Percentiles rank a stretch among this genome's conserved stretches.
phyloP scores from a whole-genome alignment of 2,329 filamentous ascomycete genomes.

The Apiospora hydei region DNA sequence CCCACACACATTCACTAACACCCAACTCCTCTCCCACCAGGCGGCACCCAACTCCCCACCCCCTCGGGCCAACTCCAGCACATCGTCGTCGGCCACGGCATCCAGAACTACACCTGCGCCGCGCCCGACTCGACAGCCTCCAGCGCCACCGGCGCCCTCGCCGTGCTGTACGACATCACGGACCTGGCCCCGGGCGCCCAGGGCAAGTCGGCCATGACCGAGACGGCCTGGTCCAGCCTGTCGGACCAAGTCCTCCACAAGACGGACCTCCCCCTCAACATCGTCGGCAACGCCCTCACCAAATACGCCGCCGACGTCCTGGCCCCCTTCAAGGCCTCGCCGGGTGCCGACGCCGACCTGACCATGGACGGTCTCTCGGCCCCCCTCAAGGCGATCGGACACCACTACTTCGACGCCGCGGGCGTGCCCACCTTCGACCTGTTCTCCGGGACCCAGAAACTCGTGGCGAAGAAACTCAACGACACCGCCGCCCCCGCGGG shows the following conservation, averaged over 20 bases:
- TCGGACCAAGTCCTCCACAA: constrained; percentile 49
- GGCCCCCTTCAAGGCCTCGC: constrained; percentile 49
- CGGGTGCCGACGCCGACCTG: constrained; percentile 45
- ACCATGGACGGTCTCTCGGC: constrained; percentile 41
- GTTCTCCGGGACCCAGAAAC: constrained; percentile 48
- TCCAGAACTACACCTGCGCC: constrained; percentile 73
- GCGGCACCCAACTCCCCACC: constrained; percentile 16
- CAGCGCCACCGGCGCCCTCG: constrained; percentile 60
- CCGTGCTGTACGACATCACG: constrained; percentile 66
- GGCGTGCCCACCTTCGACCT: constrained; percentile 68
- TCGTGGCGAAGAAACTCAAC: constrained; percentile 56
- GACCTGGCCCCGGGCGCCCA: constrained; percentile 60
- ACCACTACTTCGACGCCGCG: constrained; percentile 69
- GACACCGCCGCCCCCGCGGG: constrained; percentile 58
- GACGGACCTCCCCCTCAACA: constrained; percentile 57
- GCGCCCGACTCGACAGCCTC: constrained; percentile 42
- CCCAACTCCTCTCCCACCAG: not conserved
- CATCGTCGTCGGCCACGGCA: constrained; percentile 58
- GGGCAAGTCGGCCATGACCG: no score
- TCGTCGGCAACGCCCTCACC: constrained; percentile 41
- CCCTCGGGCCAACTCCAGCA: not conserved
- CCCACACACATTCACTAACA: not conserved
- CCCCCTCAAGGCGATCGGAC: constrained; percentile 58
- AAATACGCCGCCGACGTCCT: constrained; percentile 52
- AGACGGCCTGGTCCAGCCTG: constrained; percentile 49